These are phyloP conservation scores for Glomus cerebriforme DNA, from an alignment of 192 early-diverging fungal genomes.

Conservation along the genomic window DNA sequence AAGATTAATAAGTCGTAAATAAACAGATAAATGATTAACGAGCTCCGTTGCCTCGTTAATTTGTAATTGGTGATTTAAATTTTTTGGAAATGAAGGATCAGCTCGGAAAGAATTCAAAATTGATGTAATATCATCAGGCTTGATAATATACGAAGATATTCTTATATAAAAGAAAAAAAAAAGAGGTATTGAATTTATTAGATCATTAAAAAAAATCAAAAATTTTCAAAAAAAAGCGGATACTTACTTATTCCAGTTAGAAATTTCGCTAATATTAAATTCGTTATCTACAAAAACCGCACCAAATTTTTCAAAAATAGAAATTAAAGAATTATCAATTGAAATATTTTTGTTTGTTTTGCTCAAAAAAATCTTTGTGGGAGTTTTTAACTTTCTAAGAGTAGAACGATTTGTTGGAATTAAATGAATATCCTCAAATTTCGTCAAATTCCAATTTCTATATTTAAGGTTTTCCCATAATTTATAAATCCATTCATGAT, in stretches of 20 bases:
- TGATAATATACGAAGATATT: not conserved
- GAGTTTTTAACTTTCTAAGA: not conserved
- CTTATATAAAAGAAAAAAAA: not conserved
- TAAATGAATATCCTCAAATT: not conserved
- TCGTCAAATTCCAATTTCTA: not conserved
- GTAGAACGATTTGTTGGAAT: not conserved
- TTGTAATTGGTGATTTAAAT: not conserved
- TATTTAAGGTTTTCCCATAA: not conserved
- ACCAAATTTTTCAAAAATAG: constrained; percentile 2
- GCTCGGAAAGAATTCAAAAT: not conserved
- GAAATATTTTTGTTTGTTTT: not conserved
- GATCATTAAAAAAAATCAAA: not conserved
- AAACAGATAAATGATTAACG: not conserved
- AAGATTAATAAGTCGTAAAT: not conserved
- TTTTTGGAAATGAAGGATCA: not conserved
- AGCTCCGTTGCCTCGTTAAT: not conserved
- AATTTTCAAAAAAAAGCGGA: too few relatives aligned
- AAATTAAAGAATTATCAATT: not conserved
- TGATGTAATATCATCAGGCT: not conserved
- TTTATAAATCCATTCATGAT: not conserved
- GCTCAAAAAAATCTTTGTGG: not conserved
- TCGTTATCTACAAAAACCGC: not conserved
- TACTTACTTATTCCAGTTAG: not conserved
- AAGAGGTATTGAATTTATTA: not conserved
- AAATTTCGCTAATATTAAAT: not conserved